Conservation (phyloP, 2,329 filamentous ascomycete genomes). For the Aspergillus transmontanensis region DNA sequence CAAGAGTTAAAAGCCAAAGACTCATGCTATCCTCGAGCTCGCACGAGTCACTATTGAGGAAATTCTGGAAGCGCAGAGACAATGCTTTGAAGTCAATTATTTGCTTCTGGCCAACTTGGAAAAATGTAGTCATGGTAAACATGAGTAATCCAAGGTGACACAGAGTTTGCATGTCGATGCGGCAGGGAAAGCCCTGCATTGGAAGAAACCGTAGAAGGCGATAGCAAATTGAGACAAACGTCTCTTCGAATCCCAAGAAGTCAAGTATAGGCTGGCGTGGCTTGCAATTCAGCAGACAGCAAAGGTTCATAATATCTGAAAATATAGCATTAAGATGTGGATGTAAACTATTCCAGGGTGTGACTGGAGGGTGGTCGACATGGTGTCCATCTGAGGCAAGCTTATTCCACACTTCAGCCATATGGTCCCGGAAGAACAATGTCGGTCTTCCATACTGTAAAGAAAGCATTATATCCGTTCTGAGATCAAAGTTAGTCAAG, state of each 20-base stretch:
- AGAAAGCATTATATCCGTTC: slow-evolving; percentile 6
- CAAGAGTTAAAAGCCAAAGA: not conserved
- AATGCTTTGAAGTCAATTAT: slow-evolving; percentile 1
- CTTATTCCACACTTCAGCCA: slow-evolving; percentile 5
- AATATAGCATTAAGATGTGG: slow-evolving; percentile 6
- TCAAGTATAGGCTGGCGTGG: slow-evolving; percentile 2
- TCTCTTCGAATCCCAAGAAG: slow-evolving; percentile 9
- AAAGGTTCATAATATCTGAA: slow-evolving; percentile 7
- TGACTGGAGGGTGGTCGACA: not conserved
- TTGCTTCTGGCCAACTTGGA: slow-evolving; percentile 7
- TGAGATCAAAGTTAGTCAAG: not conserved
- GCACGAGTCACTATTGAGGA: not conserved
- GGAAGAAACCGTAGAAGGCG: slow-evolving; percentile 11
- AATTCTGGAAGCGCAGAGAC: slow-evolving; percentile 2
- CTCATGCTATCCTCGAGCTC: not conserved
- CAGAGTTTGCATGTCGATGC: not conserved
- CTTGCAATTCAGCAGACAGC: slow-evolving; percentile 2
- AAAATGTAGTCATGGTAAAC: slow-evolving; percentile 8
- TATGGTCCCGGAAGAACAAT: slow-evolving; percentile 17
- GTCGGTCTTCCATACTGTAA: slow-evolving; percentile 9
- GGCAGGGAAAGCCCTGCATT: not conserved
- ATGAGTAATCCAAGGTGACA: slow-evolving; percentile 9
- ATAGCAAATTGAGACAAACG: slow-evolving; percentile 13
- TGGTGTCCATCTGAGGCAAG: not conserved
- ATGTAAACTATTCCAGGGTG: slow-evolving; percentile 1